These are phyloP conservation scores for Globisporangium splendens DNA, from an alignment of 352 stramenopile genomes.

Conservation along the genomic window DNA sequence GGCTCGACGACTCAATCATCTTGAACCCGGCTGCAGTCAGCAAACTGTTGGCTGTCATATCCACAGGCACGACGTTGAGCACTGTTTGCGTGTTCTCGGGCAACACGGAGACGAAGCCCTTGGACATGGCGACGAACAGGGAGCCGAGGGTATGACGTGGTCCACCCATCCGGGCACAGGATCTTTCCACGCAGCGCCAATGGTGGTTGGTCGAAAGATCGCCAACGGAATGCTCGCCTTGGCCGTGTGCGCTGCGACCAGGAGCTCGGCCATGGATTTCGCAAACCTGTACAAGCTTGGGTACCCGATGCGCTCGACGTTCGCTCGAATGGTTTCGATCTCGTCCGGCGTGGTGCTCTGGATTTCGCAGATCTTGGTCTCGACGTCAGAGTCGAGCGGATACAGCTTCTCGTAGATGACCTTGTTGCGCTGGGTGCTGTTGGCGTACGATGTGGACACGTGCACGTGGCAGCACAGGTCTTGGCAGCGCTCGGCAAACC, in stretches of 20 bases:
- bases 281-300: constrained; percentile 88
- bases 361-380: constrained; percentile 57
- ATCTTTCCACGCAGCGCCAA: constrained; percentile 82
- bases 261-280: constrained; percentile 85
- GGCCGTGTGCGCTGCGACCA: constrained; percentile 45
- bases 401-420: constrained; percentile 78
- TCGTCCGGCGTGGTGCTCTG: constrained; percentile 45
- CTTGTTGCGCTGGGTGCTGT: constrained; percentile 68
- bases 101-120: constrained; percentile 80
- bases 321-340: constrained; percentile 51
- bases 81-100: constrained; percentile 75
- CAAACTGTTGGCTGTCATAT: constrained; percentile 76
- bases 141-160: constrained; percentile 68
- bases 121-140: constrained; percentile 70
- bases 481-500: constrained; percentile 55
- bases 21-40: constrained; percentile 19
- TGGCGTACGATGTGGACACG: constrained; percentile 83
- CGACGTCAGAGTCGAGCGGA: constrained; percentile 77
- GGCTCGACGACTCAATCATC: too few relatives aligned
- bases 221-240: constrained; percentile 43
- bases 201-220: constrained; percentile 83
- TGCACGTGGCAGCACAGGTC: constrained; percentile 63
- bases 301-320: constrained; percentile 77
- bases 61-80: constrained; percentile 79
- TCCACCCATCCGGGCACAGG: constrained; percentile 81